Percentiles rank a stretch among this genome's conserved stretches.
phyloP scores from a whole-genome alignment of 768 basidiomycete species.

The Hortiboletus campestris region DNA sequence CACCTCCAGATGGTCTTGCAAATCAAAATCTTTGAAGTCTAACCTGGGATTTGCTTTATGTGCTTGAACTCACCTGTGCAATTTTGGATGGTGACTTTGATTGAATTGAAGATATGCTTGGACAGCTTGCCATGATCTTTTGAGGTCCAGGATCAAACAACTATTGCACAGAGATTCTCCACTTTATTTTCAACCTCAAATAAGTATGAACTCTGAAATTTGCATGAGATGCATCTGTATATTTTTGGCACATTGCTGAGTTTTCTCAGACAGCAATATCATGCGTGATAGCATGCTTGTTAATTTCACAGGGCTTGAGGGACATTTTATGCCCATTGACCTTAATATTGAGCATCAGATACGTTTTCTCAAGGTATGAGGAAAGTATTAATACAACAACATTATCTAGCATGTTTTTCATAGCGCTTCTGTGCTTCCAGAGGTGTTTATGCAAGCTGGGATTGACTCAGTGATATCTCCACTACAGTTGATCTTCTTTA shows the following conservation, averaged over 20 bases:
- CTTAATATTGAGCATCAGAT: slow-evolving; percentile 40
- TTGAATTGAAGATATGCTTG: slow-evolving; percentile 28
- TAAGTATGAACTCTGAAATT: slow-evolving; percentile 28
- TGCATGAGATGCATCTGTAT: too few relatives aligned
- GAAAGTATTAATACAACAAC: too few relatives aligned
- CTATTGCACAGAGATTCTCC: slow-evolving; percentile 18
- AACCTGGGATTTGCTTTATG: slow-evolving; percentile 28
- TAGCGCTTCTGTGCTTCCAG: slow-evolving; percentile 23
- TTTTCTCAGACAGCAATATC: too few relatives aligned
- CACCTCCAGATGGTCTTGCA: too few relatives aligned
- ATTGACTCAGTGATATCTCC: slow-evolving; percentile 32
- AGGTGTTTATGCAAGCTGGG: slow-evolving; percentile 33
- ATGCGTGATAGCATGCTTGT: slow-evolving; percentile 25
- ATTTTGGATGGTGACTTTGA: slow-evolving; percentile 34
- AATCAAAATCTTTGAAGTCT: too few relatives aligned
- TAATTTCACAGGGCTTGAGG: slow-evolving; percentile 31
- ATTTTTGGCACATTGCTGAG: too few relatives aligned
- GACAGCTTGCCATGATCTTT: slow-evolving; percentile 17
- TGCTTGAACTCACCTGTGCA: slow-evolving; percentile 29
- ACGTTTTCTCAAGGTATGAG: slow-evolving; percentile 33
- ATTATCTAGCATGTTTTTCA: too few relatives aligned
- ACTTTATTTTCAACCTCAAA: slow-evolving; percentile 24
- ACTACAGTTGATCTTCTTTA: slow-evolving; percentile 28
- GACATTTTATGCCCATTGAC: slow-evolving; percentile 36
- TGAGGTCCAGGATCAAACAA: slow-evolving; percentile 20